Evolutionary conservation across 2,329 filamentous ascomycete genomes (phyloP).

Genomic region (Xylariaceae sp.): DNA sequence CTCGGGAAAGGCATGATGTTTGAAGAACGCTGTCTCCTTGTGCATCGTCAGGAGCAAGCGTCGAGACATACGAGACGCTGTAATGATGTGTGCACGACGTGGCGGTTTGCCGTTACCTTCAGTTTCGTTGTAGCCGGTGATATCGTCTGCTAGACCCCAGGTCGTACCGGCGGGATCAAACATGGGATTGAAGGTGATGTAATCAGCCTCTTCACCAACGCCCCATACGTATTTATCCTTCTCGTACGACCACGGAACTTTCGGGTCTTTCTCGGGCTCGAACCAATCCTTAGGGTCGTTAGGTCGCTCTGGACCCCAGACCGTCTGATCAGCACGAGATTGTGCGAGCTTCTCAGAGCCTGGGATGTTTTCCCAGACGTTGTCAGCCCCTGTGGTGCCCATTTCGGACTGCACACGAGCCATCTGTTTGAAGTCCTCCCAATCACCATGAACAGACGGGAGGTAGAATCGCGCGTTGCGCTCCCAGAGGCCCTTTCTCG

Average conservation of each 20-base stretch:
- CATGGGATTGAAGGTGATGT: slow-evolving; percentile 87
- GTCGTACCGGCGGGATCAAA: slow-evolving; percentile 86
- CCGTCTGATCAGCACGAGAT: slow-evolving; percentile 54
- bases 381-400: slow-evolving; percentile 63
- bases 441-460: slow-evolving; percentile 70
- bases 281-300: slow-evolving; percentile 67
- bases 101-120: slow-evolving; percentile 60
- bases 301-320: slow-evolving; percentile 84
- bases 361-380: slow-evolving; percentile 59
- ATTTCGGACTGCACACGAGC: slow-evolving; percentile 72
- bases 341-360: slow-evolving; percentile 39
- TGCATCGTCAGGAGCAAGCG: slow-evolving; percentile 85
- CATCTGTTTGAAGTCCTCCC: slow-evolving; percentile 79
- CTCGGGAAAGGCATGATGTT: slow-evolving; percentile 89
- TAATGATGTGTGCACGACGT: slow-evolving; percentile 84
- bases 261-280: slow-evolving; percentile 68
- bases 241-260: slow-evolving; percentile 69
- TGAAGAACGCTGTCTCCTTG: slow-evolving; percentile 77
- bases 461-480: slow-evolving; percentile 76
- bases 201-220: slow-evolving; percentile 83
- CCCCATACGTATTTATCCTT: slow-evolving; percentile 85
- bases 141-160: slow-evolving; percentile 79
- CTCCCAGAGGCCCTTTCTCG: slow-evolving; percentile 79
- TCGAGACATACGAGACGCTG: slow-evolving; percentile 78
- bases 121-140: slow-evolving; percentile 77